Evolutionary conservation across 2,329 filamentous ascomycete species (phyloP), one percentile per base, ranked within the genome.

Genomic region (Talaromyces verruculosus): DNA sequence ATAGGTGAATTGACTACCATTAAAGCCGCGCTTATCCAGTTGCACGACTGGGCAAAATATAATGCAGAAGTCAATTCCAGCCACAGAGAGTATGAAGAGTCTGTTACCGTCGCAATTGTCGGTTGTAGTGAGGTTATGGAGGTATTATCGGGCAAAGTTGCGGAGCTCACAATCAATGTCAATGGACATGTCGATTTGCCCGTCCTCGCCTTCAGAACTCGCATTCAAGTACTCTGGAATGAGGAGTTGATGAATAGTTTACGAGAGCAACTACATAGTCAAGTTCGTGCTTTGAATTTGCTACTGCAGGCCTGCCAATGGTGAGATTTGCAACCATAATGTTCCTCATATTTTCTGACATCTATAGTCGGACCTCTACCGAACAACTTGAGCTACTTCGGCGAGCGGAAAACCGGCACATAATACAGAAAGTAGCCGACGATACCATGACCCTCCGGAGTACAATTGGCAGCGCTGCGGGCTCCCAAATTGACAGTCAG

Each of bases 291-390:
- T 11, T 69, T 80, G 19, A 77, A 79, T 51, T 63, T 80, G 25
- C 68, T 80, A 59, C 68, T 80, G 25, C 76, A 79, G 65, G 76
- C 76, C 37, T 77, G 74, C 55, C 76, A 79, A 71, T 79, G 77
- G 78, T 79, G 37, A 61, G 61, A 49, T n/a, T 47, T 60, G 13
- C n/a, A 7, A 10, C 4, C 5, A 5, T 15, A 19, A 17, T 28
- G n/a, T 69, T 5, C 13, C n/a, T 55, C 28, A 2, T 33, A 15
- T n/a, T 30, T n/a, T 57, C 25, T 61, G 65, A 60, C 49, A 11
- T 39, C 17, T 13, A 35, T 64, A 78, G 75, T 67, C 75, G 72
- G 59, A 73, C 76, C 5, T 71, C 73, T 1, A 70, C 74, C 10
- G 77, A 79, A 61, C 77, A 79, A 68, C 65, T 75, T 28, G 72